Base-by-base conservation (phyloP, 2,329 filamentous ascomycete species). In the Achaetomium macrosporum region DNA sequence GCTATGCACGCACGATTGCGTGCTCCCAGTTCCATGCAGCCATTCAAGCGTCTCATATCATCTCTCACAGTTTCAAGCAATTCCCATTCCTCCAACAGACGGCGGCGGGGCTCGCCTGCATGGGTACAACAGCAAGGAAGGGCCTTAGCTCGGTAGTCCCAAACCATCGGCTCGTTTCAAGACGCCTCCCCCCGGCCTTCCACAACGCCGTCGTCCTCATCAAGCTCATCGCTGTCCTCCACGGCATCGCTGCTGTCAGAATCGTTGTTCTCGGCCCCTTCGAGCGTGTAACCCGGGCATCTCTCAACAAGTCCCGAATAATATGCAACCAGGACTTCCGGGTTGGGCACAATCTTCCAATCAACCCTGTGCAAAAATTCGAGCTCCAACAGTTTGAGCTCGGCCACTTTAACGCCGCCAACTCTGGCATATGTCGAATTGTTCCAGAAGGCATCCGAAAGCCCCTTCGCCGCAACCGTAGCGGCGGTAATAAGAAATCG, bases 371-470 rank as follows among this genome's bases (percentile, higher is more conserved):
- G 90, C 31, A 99, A 73, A 61, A 99, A 96, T 64, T 99, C 93
- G 30, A 99, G 77, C 68, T 99, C 93, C 10, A 99, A 75, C 52
- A 96, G 75, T 54, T 93, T 95, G 58, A 99, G 73, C 69, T 99
- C 93, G 45, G 87, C 84, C 36, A 96, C 78, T 60, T 89, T 90
- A 46, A 99, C 90, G 57, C 93, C 93, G 5, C 93, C 93, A 0
- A 99, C 91, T 51, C 90, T 81, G 36, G 93, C 91, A 67, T 99
- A 99, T 1, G 92, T 95, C 29, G 89, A 89, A 70, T 99, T 99
- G 57, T 95, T 97, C 90, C 93, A 96, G 68, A 99, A 99, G 30
- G 88, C 90, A 69, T 99, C 93, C 31, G 90, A 96, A 12, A 99
- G 78, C 1, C 93, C 93, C 70, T 99, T 99, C 52, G 91, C 90